A percentile compares a stretch with the other conserved stretches of the same genome.
phyloP scores from a whole-genome alignment of 345 rosid genomes.

The Populus nigra region DNA sequence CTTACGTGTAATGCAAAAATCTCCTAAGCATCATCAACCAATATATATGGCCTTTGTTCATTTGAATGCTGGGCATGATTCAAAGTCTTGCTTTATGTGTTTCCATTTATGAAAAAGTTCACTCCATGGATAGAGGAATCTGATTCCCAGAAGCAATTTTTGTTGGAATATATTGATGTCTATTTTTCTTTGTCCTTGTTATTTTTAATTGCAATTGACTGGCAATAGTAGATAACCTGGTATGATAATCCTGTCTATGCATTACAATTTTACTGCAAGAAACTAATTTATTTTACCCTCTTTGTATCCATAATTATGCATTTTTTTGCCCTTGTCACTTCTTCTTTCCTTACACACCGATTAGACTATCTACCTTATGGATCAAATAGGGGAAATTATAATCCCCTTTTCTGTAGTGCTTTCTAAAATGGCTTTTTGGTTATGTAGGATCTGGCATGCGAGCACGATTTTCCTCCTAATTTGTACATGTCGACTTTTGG shows the following conservation, averaged over 20 bases:
- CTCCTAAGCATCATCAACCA: neutral
- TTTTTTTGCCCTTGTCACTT: too few species aligned
- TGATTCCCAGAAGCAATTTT: too few species aligned
- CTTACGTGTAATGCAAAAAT: neutral
- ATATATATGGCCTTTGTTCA: neutral
- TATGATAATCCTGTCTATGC: too few species aligned
- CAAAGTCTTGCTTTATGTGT: neutral
- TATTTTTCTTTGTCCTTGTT: neutral
- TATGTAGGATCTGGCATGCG: constrained; percentile 49
- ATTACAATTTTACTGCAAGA: too few species aligned
- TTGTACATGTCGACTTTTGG: constrained; percentile 27
- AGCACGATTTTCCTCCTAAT: constrained; percentile 22
- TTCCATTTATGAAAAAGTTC: neutral
- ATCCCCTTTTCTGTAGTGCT: constrained; percentile 2
- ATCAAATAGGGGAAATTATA: neutral
- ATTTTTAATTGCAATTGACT: too few species aligned
- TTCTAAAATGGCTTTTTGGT: constrained; percentile 42
- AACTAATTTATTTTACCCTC: too few species aligned
- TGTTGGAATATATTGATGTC: neutral
- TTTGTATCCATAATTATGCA: too few species aligned
- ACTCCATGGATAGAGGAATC: too few species aligned
- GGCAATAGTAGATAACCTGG: too few species aligned
- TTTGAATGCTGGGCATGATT: neutral
- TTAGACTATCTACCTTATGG: neutral
- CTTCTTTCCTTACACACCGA: neutral